Conservation (phyloP, 495 filamentous ascomycete species). For the Neurospora sp. region DNA sequence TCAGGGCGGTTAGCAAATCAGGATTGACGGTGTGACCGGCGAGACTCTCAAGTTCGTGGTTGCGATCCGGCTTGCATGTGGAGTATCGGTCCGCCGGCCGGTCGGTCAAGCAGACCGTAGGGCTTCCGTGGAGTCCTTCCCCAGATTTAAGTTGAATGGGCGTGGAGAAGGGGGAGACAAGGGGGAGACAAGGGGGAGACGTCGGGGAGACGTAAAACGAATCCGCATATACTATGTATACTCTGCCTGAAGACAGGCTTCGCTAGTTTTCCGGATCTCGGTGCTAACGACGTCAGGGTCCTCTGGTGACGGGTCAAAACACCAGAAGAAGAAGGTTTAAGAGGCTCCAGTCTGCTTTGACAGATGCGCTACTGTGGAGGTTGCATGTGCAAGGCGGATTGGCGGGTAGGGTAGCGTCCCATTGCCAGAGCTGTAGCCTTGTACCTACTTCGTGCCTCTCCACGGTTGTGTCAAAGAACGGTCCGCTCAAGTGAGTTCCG, state of each 20-base stretch:
- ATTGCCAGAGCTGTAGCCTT: neutral
- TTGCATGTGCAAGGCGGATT: neutral
- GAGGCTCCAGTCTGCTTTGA: neutral
- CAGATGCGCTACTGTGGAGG: neutral
- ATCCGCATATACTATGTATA: neutral
- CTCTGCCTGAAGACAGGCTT: neutral
- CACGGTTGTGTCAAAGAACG: neutral
- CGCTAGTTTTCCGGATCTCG: neutral
- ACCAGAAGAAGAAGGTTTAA: neutral
- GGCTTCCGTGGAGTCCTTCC: neutral
- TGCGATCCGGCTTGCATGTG: conserved; percentile 26
- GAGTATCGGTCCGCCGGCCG: conserved; percentile 31
- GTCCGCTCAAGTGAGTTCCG: neutral
- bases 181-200: neutral
- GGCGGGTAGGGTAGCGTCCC: neutral
- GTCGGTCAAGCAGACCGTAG: conserved; percentile 7
- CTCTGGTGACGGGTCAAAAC: neutral
- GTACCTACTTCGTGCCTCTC: no score
- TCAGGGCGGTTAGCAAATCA: conserved; percentile 13
- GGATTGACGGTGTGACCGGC: neutral
- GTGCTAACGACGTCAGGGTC: neutral
- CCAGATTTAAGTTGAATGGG: neutral
- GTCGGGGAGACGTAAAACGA: neutral
- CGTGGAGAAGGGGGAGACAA: neutral
- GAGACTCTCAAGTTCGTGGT: conserved; percentile 13